These are phyloP conservation scores for Pestalotiopsis sp. DNA, from an alignment of 2,329 filamentous ascomycete genomes.

Conservation along the genomic window DNA sequence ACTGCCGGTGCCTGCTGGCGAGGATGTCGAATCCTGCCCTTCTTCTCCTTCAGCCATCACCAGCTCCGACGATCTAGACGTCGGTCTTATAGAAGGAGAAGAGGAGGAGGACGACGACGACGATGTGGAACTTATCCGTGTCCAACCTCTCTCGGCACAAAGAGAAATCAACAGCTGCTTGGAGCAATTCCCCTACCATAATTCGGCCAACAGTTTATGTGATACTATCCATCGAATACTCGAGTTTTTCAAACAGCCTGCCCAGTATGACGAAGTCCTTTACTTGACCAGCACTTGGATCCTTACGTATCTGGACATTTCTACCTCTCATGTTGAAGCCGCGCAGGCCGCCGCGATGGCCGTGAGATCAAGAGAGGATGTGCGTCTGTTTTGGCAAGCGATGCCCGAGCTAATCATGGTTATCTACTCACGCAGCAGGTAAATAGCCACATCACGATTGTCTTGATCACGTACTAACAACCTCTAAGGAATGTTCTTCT, in stretches of 20 bases:
- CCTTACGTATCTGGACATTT: constrained; percentile 47
- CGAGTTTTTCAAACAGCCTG: constrained; percentile 29
- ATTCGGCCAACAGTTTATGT: constrained; percentile 26
- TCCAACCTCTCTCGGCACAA: background rate
- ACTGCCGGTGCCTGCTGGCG: constrained; percentile 22
- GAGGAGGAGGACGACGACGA: constrained; percentile 37
- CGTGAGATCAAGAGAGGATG: constrained; percentile 44
- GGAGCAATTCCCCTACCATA: constrained; percentile 33
- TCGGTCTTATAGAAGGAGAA: constrained; percentile 31
- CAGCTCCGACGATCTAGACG: constrained; percentile 48
- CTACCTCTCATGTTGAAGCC: constrained; percentile 32
- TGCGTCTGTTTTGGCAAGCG: constrained; percentile 53
- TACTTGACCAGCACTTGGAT: constrained; percentile 53
- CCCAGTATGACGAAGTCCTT: constrained; percentile 47
- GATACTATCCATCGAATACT: constrained; percentile 29
- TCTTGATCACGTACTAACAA: background rate
- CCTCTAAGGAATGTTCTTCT: constrained; percentile 17
- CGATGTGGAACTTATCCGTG: constrained; percentile 18
- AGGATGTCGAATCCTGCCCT: constrained; percentile 25
- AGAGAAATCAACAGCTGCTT: constrained; percentile 26
- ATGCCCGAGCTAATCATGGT: constrained; percentile 54
- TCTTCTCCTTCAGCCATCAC: constrained; percentile 41
- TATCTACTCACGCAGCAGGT: constrained; percentile 43
- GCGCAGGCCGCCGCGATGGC: constrained; percentile 27
- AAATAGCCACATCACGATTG: background rate